Base-by-base conservation (phyloP, 2,329 filamentous ascomycete genomes). In the Phyllosticta capitalensis region DNA sequence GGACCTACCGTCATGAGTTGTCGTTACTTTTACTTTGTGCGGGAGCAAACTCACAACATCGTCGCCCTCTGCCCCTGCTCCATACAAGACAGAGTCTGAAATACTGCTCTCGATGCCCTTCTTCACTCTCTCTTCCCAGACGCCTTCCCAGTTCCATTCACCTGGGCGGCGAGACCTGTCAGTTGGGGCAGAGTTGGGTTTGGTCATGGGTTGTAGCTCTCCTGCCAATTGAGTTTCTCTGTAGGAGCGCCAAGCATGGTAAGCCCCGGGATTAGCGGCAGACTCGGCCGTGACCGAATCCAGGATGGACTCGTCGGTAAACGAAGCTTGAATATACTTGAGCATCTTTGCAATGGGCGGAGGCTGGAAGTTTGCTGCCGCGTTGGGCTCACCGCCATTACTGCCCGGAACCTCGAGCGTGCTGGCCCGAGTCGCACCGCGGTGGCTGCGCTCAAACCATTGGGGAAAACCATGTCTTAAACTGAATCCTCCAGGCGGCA, bases 61-160 rank as follows among this genome's bases (percentile, higher is more conserved):
- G 70, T 91, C 88, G 9, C 81, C 75, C 28, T 76, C 75, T 51
- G 80, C 79, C 5, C 78, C 76, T 61, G 79, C 80, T 5, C 90
- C 90, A 74, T 86, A 97, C 22, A 97, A 75, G 4, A 90, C 85
- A 1, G 85, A 78, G 65, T 97, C 92, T 0, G 89, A 89, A 55
- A 90, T 75, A 67, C 90, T 95, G 9, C 82, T 80, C 55, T 86
- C 82, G 51, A 96, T 83, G 19, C 88, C 88, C 71, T 87, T 89
- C 72, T 84, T 86, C 0, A 96, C 92, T 58, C 92, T 82, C 64
- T 92, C 87, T 70, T 95, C 89, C 92, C 92, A 99, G 0, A 97
- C 92, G 0, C 92, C 92, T 67, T 96, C 90, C 92, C 92, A 97
- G 69, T 95, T 95, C 92, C 92, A 97, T 67, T 95, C 88, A 6